Base-by-base conservation (phyloP, 1,139 yeast genomes). In the Candida sp. region DNA sequence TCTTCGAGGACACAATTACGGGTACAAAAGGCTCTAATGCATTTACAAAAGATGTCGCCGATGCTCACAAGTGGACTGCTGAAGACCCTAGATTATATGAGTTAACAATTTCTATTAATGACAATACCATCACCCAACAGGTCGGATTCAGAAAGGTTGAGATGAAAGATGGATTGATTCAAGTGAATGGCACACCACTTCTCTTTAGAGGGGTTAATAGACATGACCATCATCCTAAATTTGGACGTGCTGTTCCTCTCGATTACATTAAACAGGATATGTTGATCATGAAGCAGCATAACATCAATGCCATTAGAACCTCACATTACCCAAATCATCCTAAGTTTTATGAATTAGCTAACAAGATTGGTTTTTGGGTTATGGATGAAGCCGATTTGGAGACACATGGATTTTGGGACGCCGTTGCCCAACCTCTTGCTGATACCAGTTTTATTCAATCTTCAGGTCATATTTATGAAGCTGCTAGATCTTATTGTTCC, bases 321-420 rank as follows among this genome's bases (percentile, higher is more conserved):
- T 59, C 69, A 2, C 71, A 66, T 47, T 66, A 66, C 39, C 71
- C 71, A 5, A 53, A 48, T 35, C 49, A 47, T 25, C 55, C 56
- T 6, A 44, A 44, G 19, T 45, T 53, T 37, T 54, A 54, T 40
- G 49, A 52, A 27, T 25, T 53, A n/a, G 46, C 56, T 1, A 63
- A 64, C 43, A 45, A 49, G 25, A 48, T 53, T 5, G 70, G 70
- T 5, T 55, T 66, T 29, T 66, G 65, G 55, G 67, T 66, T n/a
- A 50, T 66, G 29, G 68, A 64, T 43, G 71, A 66, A 48, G 64
- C 71, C 1, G 70, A 66, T 48, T 51, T 66, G 33, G 71, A 66
- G 45, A 61, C 68, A 41, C 71, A 66, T 47, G 71, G 71, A 2
- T 63, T 65, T 35, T 56, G 47, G 42, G 57, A 53, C 21, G 49